Evolutionary conservation across 139 green algal genomes (phyloP), one percentile per base, ranked within the genome.

Genomic region (Ostreobium quekettii): DNA sequence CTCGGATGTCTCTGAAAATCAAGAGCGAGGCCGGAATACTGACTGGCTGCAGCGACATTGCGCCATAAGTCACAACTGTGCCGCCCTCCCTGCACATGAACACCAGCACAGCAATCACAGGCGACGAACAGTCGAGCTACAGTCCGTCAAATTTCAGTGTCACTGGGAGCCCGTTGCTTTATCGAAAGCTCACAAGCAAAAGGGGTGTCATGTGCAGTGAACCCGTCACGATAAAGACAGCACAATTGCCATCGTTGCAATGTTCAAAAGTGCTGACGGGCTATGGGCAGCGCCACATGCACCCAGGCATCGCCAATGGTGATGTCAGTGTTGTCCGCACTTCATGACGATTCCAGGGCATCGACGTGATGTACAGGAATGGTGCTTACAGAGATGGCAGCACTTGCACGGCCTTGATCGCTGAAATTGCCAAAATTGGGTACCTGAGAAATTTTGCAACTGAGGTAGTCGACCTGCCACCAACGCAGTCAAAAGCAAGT

Each of bases 1-100:
- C 77, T 1, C 57, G 58, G 2, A 96, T 75, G 78, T 94, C 82
- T 61, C 92, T 95, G 80, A 97, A 97, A 64, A 97, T 96, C 33
- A 97, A 77, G 29, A 88, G 66, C 0, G 75, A 71, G 0, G 84
- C 83, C 1, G 89, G 83, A 31, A 91, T 67, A 2, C 67, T 79
- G 1, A 96, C 70, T 0, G 89, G 89, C 75, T 94, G 71, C 72
- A 84, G 81, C 35, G 62, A 80, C 91, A 97, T 95, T 38, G 82
- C 91, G 3, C 89, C 89, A 72, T 96, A 97, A 8, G 83, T 92
- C 15, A 97, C 85, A 47, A 96, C 38, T 2, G 80, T 90, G 38
- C 82, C 83, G 24, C 85, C 83, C 3, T 76, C 33, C 35, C 74
- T 85, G 59, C 39, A 36, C 19, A 47, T 47, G 7, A 0, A 70